Base-by-base conservation (phyloP, 192 early-diverging fungal species). In the Podila epicladia region DNA sequence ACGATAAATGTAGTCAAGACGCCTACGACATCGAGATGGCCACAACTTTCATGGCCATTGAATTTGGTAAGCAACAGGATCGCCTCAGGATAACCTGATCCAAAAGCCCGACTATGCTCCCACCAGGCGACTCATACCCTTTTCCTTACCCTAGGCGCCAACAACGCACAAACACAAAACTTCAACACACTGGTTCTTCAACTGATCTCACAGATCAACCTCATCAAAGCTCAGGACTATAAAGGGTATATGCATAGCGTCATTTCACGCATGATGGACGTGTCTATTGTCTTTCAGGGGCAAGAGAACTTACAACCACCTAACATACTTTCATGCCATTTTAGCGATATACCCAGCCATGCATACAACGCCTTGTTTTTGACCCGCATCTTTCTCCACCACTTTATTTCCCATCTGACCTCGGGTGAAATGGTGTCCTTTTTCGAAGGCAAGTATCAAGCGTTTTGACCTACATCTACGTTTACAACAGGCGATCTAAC, bases 21-120 rank as follows among this genome's bases (percentile, higher is more conserved):
- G 90, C 90, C 32, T 91, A 87, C 80, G 92, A 92, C 69, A 73
- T 93, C 26, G 92, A 93, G 62, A 92, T 92, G 89, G 83, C 85
- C 13, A 91, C 89, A 37, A 85, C 90, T 13, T 83, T 84, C 50
- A 71, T 89, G 69, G 88, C 90, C 17, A 89, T 91, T 59, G 87
- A 89, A 64, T 74, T 92, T 64, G 85, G 91, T 93, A 85, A 61
- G 80, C 28, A 22, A 58, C 9, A 2, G 24, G n/a, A 28, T 58
- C 57, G 57, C 57, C 24, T 5, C 57, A 28, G 13, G 13, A 28
- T 3, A 0, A 7, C 59, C 22, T 22, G 15, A 59, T 29, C 29
- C 29, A 63, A 63, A 41, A 4, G 62, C 15, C 4, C 41, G 15
- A 4, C 13, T 17, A 17, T 45, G 0, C 15, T 37, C 13, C 13